Conservation (phyloP, 257 asterid species). For the Coffea eugenioides region DNA sequence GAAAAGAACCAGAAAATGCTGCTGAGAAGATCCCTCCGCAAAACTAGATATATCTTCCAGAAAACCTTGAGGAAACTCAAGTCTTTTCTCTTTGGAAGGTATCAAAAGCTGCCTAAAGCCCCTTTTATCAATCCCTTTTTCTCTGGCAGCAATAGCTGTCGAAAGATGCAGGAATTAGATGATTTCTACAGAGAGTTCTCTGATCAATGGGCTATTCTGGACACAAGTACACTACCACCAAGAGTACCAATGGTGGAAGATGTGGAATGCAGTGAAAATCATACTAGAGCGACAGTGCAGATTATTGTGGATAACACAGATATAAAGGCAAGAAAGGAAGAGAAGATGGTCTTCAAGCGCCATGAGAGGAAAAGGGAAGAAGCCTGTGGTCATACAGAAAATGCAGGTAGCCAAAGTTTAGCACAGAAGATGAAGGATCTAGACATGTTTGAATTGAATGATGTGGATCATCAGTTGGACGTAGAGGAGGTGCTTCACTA, state of each 20-base stretch:
- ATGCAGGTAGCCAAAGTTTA: conserved; percentile 26
- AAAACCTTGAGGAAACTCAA: conserved; percentile 46
- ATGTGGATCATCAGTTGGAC: conserved; percentile 67
- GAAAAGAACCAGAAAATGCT: conserved; percentile 43
- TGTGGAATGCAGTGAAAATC: conserved; percentile 27
- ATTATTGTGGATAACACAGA: conserved; percentile 20
- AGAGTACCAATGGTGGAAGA: conserved; percentile 27
- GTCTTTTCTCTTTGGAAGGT: conserved; percentile 37
- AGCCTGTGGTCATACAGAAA: conserved; percentile 25
- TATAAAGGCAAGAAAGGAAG: conserved; percentile 25
- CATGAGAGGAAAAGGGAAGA: conserved; percentile 21
- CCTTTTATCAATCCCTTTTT: conserved; percentile 30
- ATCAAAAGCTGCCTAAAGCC: conserved; percentile 41
- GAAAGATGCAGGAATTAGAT: conserved; percentile 37
- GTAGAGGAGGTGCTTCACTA: conserved; percentile 75
- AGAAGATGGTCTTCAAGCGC: conserved; percentile 25
- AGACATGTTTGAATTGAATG: conserved; percentile 67
- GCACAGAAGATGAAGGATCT: conserved; percentile 61
- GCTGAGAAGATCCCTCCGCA: conserved; percentile 46
- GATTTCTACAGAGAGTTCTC: conserved; percentile 37
- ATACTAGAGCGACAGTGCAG: conserved; percentile 28
- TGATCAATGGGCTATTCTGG: conserved; percentile 30
- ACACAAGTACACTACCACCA: background rate
- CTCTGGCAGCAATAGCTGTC: conserved; percentile 22
- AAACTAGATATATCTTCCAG: conserved; percentile 47